Percentiles rank a stretch among this genome's conserved stretches.
phyloP scores from a whole-genome alignment of 352 stramenopile genomes.

The Peronospora belbahrii region DNA sequence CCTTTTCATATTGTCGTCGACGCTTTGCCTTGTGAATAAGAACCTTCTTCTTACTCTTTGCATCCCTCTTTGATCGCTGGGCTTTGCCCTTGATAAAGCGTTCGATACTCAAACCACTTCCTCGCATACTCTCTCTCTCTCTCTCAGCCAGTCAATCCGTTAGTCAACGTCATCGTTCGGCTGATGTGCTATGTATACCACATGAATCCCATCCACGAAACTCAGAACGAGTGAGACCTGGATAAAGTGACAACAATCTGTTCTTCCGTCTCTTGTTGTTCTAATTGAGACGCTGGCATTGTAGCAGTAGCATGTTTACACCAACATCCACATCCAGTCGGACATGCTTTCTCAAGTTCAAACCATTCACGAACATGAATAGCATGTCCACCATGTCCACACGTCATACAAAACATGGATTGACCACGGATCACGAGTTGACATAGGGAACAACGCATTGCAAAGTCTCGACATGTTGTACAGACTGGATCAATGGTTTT shows the following conservation, averaged over 20 bases:
- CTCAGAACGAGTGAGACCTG: conserved; percentile 65
- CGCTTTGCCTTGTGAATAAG: conserved; percentile 78
- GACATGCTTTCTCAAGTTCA: conserved; percentile 56
- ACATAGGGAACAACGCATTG: conserved; percentile 72
- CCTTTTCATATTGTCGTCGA: conserved; percentile 73
- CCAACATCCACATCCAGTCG: conserved; percentile 80
- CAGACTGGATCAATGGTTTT: conserved; percentile 52
- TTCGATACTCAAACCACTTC: conserved; percentile 78
- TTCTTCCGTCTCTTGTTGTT: conserved; percentile 25
- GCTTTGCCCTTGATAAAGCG: conserved; percentile 84
- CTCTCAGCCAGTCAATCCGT: too few relatives aligned
- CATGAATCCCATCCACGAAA: not conserved
- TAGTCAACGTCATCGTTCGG: too few relatives aligned
- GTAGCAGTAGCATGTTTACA: conserved; percentile 70
- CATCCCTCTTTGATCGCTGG: conserved; percentile 66
- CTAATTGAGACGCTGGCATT: conserved; percentile 23
- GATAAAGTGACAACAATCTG: conserved; percentile 25
- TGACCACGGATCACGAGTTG: conserved; percentile 77
- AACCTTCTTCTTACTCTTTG: conserved; percentile 77
- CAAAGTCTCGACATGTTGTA: conserved; percentile 58
- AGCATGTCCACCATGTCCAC: conserved; percentile 71
- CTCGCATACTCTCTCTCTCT: conserved; percentile 32
- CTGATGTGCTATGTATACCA: not conserved
- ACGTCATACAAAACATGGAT: conserved; percentile 84
- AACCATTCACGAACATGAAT: conserved; percentile 76